phyloP scores from a whole-genome alignment of 2,329 filamentous ascomycete species.

The Dactylellina leptospora region DNA sequence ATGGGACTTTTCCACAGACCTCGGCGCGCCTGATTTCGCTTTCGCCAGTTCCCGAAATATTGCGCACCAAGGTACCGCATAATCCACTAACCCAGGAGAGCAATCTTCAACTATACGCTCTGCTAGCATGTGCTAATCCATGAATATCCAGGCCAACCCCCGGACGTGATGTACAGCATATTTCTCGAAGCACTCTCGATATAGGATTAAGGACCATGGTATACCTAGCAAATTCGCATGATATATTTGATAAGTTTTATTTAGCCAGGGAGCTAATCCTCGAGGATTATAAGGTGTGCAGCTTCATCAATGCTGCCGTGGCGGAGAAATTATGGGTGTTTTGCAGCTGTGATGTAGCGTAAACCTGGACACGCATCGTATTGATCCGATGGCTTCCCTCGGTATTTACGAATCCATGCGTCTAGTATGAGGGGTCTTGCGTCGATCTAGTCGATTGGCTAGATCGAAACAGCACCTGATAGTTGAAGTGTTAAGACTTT shows the following conservation, averaged over 20 bases:
- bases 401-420: neutral
- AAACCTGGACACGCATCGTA: constrained; percentile 31
- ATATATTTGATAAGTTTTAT: neutral
- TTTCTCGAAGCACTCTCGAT: no score
- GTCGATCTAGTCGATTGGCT: no score
- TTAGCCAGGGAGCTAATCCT: constrained; percentile 43
- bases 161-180: no score
- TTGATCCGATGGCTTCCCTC: constrained; percentile 43
- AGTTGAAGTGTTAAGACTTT: no score
- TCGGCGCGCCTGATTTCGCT: neutral
- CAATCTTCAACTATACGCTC: no score
- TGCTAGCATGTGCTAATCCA: no score
- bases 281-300: constrained; percentile 9
- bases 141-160: no score
- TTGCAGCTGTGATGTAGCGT: neutral
- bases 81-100: constrained; percentile 11
- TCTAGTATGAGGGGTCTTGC: no score
- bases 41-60: constrained; percentile 51
- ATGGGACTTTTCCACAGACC: neutral
- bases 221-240: neutral
- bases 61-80: constrained; percentile 34
- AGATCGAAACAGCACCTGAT: no score
- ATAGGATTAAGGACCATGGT: constrained; percentile 3
- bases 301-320: constrained; percentile 2
- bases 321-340: constrained; percentile 51